phyloP scores from a whole-genome alignment of 2,329 filamentous ascomycete species.

The Aspergillus latus region DNA sequence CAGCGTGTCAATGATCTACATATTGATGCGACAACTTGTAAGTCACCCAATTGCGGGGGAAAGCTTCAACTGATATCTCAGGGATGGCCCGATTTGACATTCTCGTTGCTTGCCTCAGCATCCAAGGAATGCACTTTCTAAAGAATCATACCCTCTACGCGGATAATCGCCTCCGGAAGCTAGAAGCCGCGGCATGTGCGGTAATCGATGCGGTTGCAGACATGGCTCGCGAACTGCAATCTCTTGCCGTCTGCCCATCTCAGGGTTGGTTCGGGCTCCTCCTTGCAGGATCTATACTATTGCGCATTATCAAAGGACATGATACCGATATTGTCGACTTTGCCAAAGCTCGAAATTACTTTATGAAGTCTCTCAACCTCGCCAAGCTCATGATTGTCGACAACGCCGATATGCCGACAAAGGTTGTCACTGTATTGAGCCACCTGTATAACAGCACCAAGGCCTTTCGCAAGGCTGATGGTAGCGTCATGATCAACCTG shows the following conservation, averaged over 20 bases:
- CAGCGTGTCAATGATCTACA: constrained; percentile 38
- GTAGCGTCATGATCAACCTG: constrained; percentile 34
- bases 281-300: constrained; percentile 32
- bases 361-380: constrained; percentile 41
- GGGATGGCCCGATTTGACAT: constrained; percentile 35
- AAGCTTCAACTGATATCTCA: constrained; percentile 10
- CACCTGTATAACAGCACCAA: constrained; percentile 44
- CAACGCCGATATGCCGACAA: constrained; percentile 36
- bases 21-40: constrained; percentile 34
- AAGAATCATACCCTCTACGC: constrained; percentile 32
- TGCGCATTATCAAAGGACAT: constrained; percentile 42
- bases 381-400: constrained; percentile 40
- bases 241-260: constrained; percentile 27
- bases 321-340: constrained; percentile 32
- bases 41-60: background rate
- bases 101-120: constrained; percentile 31
- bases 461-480: constrained; percentile 42
- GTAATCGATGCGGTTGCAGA: constrained; percentile 32
- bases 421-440: constrained; percentile 35
- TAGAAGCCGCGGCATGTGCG: constrained; percentile 32
- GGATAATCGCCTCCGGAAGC: constrained; percentile 27
- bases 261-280: constrained; percentile 33
- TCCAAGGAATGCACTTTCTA: constrained; percentile 40
- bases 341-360: constrained; percentile 32
- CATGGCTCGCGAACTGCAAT: constrained; percentile 22